Base-by-base conservation (phyloP, 495 filamentous ascomycete species). In the Penicillium odoratum region DNA sequence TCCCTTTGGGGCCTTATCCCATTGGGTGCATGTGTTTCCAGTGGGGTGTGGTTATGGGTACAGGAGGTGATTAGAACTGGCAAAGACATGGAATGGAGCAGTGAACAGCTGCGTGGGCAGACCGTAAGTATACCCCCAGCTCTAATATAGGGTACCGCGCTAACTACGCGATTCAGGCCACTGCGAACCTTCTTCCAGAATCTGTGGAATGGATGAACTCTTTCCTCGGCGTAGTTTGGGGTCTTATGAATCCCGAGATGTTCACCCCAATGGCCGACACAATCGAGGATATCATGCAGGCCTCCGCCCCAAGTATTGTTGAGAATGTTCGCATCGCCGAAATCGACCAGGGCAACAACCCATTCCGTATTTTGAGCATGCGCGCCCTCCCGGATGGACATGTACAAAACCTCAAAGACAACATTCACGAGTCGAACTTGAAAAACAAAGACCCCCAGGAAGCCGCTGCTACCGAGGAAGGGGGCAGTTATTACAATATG, bases 281-380 rank as follows among this genome's bases (percentile, higher is more conserved):
- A 0, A 82, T 92, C 10, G 90, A 92, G 71, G 93, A 98, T 67
- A 89, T 98, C 48, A 97, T 98, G 93, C 91, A 96, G 75, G 93
- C 92, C 25, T 95, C 90, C 8, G 87, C 95, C 0, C 93, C 93
- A 0, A 87, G 85, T 0, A 77, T 97, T 36, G 89, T 97, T 50
- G 92, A 97, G 70, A 95, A 96, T 62, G 92, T 98, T 45, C 86
- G 92, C 49, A 91, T 97, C n/a, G 92, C 92, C 47, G 93, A 96
- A 64, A 97, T 98, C 63, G 90, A 90, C 61, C 93, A 97, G 70
- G 93, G 93, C 8, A 90, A 80, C 66, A 97, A 97, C 65, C 91
- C 93, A 0, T 65, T 97, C 51, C 86, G 93, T 8, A 92, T 98
- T 48, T 75, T 98, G n/a, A 94, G 90, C 64, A 74, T 98, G 59